Percentiles rank a stretch among this genome's conserved stretches.
These are phyloP conservation scores for Nematodospora anomalae DNA, from an alignment of 1,139 yeast species.

Conservation along the genomic window DNA sequence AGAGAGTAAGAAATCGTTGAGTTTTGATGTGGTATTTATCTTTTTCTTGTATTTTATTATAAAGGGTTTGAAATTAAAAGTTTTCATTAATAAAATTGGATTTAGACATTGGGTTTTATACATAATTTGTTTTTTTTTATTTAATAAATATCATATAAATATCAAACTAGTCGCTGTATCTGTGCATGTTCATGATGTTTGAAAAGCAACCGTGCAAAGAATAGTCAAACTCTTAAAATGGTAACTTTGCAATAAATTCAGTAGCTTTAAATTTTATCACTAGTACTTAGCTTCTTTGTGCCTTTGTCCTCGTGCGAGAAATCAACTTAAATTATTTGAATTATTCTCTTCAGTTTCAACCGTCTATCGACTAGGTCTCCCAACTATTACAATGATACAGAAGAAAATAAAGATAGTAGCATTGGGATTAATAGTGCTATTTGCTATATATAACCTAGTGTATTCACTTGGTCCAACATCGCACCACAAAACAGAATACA, in stretches of 20 bases:
- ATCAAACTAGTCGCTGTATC: background rate
- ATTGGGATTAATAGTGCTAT: background rate
- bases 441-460: background rate
- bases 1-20: constrained; percentile 1
- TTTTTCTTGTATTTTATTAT: constrained; percentile 23
- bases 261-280: too few relatives aligned
- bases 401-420: background rate
- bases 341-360: too few relatives aligned
- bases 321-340: too few relatives aligned
- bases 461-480: constrained; percentile 12
- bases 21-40: constrained; percentile 14
- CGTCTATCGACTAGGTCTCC: too few relatives aligned
- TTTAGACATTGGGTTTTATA: constrained; percentile 44
- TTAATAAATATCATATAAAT: background rate
- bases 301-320: too few relatives aligned
- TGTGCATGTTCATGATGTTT: too few relatives aligned
- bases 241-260: too few relatives aligned
- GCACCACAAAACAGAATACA: constrained; percentile 22
- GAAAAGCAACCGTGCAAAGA: too few relatives aligned
- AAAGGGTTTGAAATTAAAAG: constrained; percentile 19
- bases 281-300: too few relatives aligned
- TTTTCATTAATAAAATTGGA: constrained; percentile 27
- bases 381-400: background rate
- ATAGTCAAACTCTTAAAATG: too few relatives aligned
- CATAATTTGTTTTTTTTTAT: too few relatives aligned